Base-by-base conservation (phyloP, 768 basidiomycete species). In the Tulasnella calospora region DNA sequence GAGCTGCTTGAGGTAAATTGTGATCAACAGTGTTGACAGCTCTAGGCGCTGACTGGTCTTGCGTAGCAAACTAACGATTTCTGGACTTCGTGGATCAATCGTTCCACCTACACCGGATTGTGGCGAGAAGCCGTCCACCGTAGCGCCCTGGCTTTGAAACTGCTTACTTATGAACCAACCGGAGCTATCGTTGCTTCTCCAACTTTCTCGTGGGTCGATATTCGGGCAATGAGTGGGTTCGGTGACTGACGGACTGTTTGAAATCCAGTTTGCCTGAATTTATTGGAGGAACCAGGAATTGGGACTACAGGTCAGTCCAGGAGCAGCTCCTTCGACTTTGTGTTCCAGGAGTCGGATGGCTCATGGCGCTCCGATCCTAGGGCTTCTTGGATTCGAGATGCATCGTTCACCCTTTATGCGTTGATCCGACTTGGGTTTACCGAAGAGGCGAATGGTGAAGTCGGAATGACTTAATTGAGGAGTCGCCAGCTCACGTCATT, bases 51-150 rank as follows among this genome's bases (percentile, higher is more conserved):
- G n/a, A 51, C 4, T 12, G 1, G 6, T 8, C 13, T 17, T 15
- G 17, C 17, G 44, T 15, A 44, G 89, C 88, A 89, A 6, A 98
- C 96, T 4, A 91, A 91, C 80, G 84, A 84, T 35, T 98, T 93
- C 83, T 98, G 96, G 96, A 90, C 90, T 80, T 85, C 89, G 30
- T 98, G 96, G 96, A 92, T 98, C 81, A 87, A 89, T n/a, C 89
- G 89, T 80, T 94, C 93, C 44, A 95, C 92, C 0, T 99, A 99
- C 84, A 88, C 88, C 19, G 98, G 97, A 0, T 89, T 94, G 21
- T 99, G 98, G 98, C 92, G 96, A 81, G 98, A 99, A 83, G 91
- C 93, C 2, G 96, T 99, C 7, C 90, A 95, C 82, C 90, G 96
- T 33, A 95, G 94, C 78, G 97, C 95, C 0, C 87, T 98, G n/a